Base-by-base conservation (phyloP, 306 rosid genomes). In the Sicyos edulis region DNA sequence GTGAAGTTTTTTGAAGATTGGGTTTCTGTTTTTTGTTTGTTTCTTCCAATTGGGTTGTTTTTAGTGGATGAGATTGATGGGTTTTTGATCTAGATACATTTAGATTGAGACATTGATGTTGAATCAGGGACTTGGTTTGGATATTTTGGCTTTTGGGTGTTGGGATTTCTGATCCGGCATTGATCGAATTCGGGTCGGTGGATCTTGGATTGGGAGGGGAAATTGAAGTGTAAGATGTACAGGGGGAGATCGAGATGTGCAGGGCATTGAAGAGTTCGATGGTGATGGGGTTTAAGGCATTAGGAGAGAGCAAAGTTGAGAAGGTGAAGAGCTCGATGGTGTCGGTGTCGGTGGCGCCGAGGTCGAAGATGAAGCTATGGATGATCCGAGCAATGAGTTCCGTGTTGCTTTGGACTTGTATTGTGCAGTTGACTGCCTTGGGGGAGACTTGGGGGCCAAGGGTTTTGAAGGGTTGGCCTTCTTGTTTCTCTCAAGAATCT, bases 401-500 rank as follows among this genome's bases (percentile, higher is more conserved):
- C 78, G 82, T 92, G 58, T 73, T 92, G 82, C 78, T 92, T 13
- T 93, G 97, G 99, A 93, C 99, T 24, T 90, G 99, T 61, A 26
- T 93, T 32, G 96, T 93, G 49, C 99, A 93, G 84, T 82, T 93
- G 72, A 93, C 92, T 58, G 88, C 97, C 6, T 71, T 93, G 50
- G 97, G 99, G 22, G 95, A 91, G 76, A 77, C 87, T 79, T 93
- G 99, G 99, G 95, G 95, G 26, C 99, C 99, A 3, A 85, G 97
- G 84, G 96, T 87, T 77, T 85, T 93, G 88, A 93, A 91, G 67
- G 99, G 99, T 6, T 93, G 99, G 99, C 99, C 99, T 65, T 89
- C 99, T 34, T 93, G 97, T 74, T 93, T 93, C 62, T 77, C 90
- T 45, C 88, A 83, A 71, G 96, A 88, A 65, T 84, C 88, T 14